Conservation (phyloP, 345 rosid species). For the Syzygium aqueum region DNA sequence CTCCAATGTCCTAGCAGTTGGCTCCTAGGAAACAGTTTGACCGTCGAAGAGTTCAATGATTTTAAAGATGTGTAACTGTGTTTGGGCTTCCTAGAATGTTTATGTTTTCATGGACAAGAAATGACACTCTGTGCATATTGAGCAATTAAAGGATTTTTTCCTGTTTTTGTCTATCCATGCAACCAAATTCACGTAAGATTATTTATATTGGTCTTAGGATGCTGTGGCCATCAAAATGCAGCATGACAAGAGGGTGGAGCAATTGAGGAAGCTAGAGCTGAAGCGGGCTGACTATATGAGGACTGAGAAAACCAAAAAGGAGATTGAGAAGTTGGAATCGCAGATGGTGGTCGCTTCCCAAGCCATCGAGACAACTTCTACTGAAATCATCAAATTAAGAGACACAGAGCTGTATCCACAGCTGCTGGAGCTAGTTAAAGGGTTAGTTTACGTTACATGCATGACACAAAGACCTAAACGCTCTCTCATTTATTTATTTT, state of each 20-base stretch:
- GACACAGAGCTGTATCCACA: slow-evolving; percentile 85
- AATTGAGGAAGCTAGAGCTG: slow-evolving; percentile 74
- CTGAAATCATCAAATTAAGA: slow-evolving; percentile 76
- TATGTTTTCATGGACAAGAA: neutral
- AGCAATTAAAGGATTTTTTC: neutral
- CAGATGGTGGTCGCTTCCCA: slow-evolving; percentile 75
- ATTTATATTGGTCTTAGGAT: slow-evolving; percentile 20
- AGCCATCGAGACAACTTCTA: slow-evolving; percentile 70
- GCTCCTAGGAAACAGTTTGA: neutral
- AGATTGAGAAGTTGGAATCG: slow-evolving; percentile 81
- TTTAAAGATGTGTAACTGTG: neutral
- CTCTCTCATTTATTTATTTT: neutral
- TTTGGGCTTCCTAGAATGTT: neutral
- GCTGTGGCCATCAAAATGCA: slow-evolving; percentile 61
- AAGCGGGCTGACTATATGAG: slow-evolving; percentile 77
- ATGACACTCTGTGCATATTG: neutral
- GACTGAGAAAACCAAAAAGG: slow-evolving; percentile 75
- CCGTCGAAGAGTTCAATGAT: neutral
- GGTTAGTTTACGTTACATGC: slow-evolving; percentile 32
- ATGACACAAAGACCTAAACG: neutral
- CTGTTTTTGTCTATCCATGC: neutral
- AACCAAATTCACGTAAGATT: neutral
- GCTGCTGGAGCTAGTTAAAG: slow-evolving; percentile 77
- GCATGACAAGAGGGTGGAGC: slow-evolving; percentile 74
- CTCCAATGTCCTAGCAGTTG: neutral